Evolutionary conservation across 495 filamentous ascomycete genomes (phyloP), one percentile per base, ranked within the genome.

Genomic region (Penicillium malachiteum): DNA sequence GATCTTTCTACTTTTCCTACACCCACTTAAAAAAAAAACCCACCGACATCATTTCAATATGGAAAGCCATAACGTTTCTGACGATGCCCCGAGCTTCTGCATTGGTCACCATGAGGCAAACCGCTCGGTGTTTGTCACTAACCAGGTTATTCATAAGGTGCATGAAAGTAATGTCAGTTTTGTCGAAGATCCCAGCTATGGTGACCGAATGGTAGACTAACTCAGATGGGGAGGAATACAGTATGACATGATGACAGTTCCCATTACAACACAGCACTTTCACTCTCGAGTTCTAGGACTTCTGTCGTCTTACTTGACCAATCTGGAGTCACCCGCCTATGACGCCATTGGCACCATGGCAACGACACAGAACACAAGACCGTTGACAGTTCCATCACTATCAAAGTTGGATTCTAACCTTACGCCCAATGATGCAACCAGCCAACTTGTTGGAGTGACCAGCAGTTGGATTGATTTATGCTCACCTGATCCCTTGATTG

Each of bases 161-260:
- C 84, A 91, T 54, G 86, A 78, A 53, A 77, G 70, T 52, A 77
- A 76, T 58, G 77, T 82, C 58, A 50, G 76, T 63, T 16, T 34
- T 42, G 32, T 13, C 46, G 3, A 11, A 2, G 42, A 45, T 33
- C 7, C 41, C 41, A 16, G 21, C 33, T 47, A 18, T 39, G 12
- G 31, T 32, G 31, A 21, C 55, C 58, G 66, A 26, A 26, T 26
- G 21, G 21, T 26, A 26, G 21, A 26, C 21, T 26, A 26, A 26
- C 21, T 26, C 21, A 26, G 21, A 26, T 26, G 21, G 21, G 21
- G 21, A 26, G 21, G 21, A 4, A 26, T 26, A 2, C 59, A 97
- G 90, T 97, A 97, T 83, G 87, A 94, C 69, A 90, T 96, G 81
- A 81, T 96, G 63, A 96, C 93, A 0, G 86, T 84, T 0, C 88